Conservation (phyloP, 2,329 filamentous ascomycete genomes). For the Ophiocordyceps sinensis region DNA sequence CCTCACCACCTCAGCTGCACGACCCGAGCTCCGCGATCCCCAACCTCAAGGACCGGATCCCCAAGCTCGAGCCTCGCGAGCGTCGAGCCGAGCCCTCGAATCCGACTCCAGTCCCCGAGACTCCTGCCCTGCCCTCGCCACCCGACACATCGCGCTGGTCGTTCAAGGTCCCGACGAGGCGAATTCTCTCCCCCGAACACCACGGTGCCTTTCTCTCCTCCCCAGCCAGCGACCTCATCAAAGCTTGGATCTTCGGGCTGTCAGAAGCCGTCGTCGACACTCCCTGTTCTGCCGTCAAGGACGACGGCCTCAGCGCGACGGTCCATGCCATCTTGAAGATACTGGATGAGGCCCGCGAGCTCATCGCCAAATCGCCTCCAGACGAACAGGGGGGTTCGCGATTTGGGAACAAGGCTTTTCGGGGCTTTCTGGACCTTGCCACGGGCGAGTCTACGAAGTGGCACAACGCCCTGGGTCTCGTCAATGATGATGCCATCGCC, state of each 20-base stretch:
- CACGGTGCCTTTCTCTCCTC: conserved; percentile 72
- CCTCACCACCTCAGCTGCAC: conserved; percentile 4
- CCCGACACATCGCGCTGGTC: conserved; percentile 43
- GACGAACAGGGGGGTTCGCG: conserved; percentile 77
- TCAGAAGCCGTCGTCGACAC: conserved; percentile 66
- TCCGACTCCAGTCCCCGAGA: conserved; percentile 53
- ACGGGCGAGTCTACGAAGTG: conserved; percentile 41
- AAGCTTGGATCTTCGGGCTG: conserved; percentile 75
- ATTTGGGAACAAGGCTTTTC: conserved; percentile 90
- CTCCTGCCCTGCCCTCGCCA: conserved; percentile 56
- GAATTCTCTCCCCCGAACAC: conserved; percentile 70
- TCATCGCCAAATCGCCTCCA: conserved; percentile 59
- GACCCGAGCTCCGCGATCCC: conserved; percentile 11
- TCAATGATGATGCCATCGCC: conserved; percentile 35
- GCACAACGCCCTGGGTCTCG: conserved; percentile 47
- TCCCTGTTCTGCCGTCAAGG: conserved; percentile 45
- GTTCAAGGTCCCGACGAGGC: conserved; percentile 55
- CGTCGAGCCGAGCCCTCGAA: conserved; percentile 37
- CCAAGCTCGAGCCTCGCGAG: conserved; percentile 52
- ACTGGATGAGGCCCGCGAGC: conserved; percentile 51
- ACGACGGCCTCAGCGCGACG: conserved; percentile 42
- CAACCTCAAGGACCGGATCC: conserved; percentile 38
- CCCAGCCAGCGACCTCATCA: conserved; percentile 58
- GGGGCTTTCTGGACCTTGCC: conserved; percentile 60
- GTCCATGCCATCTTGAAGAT: conserved; percentile 53